Conservation (phyloP, 257 asterid genomes). For the Solanum neorickii region DNA sequence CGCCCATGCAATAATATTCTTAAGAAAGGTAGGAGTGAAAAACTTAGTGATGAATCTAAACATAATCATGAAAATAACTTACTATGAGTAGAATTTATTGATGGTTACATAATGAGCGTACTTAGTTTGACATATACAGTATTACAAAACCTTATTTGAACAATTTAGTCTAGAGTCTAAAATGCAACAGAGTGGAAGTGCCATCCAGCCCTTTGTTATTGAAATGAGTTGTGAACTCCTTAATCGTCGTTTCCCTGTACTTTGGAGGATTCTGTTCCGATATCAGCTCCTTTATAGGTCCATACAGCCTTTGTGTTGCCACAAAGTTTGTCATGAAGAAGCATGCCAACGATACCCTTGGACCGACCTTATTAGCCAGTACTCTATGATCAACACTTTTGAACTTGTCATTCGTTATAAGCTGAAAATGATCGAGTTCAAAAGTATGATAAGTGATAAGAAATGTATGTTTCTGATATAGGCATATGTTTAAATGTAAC, state of each 20-base stretch:
- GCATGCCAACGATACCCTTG: constrained; percentile 16
- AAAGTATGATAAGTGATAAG: too few relatives aligned
- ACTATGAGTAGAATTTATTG: not conserved
- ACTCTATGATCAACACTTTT: constrained; percentile 15
- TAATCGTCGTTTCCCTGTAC: constrained; percentile 12
- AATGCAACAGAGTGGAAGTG: constrained; percentile 9
- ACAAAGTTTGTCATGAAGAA: constrained; percentile 10
- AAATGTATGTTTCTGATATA: too few relatives aligned
- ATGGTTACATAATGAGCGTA: not conserved
- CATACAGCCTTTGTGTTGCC: constrained; percentile 6
- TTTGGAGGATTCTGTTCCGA: constrained; percentile 13
- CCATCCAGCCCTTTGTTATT: constrained; percentile 9
- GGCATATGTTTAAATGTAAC: too few relatives aligned
- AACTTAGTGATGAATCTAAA: not conserved
- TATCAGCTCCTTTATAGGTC: constrained; percentile 9
- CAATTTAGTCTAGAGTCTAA: not conserved
- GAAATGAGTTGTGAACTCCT: not conserved
- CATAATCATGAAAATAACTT: not conserved
- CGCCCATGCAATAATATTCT: too few relatives aligned
- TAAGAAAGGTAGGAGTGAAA: too few relatives aligned
- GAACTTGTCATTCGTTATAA: constrained; percentile 14
- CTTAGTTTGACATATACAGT: not conserved
- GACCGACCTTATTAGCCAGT: constrained; percentile 6
- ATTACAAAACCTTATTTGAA: not conserved
- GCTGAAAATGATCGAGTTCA: not conserved